Evolutionary conservation across 2,329 filamentous ascomycete genomes (phyloP).

Genomic region (Tolypocladium sp.): DNA sequence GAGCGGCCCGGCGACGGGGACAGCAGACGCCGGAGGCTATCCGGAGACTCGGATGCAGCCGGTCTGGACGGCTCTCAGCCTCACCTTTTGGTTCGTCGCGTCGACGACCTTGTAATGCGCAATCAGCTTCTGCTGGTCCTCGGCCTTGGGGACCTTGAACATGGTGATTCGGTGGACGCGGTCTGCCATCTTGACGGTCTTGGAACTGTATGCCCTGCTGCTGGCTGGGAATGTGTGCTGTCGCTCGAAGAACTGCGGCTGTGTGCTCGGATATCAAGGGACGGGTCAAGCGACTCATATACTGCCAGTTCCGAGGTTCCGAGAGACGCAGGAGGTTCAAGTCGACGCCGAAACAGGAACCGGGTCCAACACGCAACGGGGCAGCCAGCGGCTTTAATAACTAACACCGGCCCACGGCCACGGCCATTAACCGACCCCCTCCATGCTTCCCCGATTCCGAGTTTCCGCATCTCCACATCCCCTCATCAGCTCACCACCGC

Average conservation of each 20-base stretch:
- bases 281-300: background rate
- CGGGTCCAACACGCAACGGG: background rate
- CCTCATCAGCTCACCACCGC: background rate
- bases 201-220: background rate
- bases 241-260: background rate
- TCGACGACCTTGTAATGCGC: constrained; percentile 33
- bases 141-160: constrained; percentile 41
- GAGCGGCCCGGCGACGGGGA: no score
- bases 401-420: background rate
- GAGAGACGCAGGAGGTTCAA: background rate
- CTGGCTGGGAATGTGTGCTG: background rate
- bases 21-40: background rate
- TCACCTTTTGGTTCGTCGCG: constrained; percentile 32
- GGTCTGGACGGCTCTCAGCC: constrained; percentile 14
- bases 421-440: background rate
- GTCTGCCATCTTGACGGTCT: constrained; percentile 21
- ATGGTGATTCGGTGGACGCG: constrained; percentile 40
- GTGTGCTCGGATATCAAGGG: background rate
- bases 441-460: background rate
- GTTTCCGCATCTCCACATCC: background rate
- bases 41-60: no score
- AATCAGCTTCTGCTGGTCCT: constrained; percentile 33
- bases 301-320: background rate
- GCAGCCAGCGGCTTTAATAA: background rate
- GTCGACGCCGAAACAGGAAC: background rate